Base-by-base conservation (phyloP, 768 basidiomycete genomes). In the Termitomyces sp. region DNA sequence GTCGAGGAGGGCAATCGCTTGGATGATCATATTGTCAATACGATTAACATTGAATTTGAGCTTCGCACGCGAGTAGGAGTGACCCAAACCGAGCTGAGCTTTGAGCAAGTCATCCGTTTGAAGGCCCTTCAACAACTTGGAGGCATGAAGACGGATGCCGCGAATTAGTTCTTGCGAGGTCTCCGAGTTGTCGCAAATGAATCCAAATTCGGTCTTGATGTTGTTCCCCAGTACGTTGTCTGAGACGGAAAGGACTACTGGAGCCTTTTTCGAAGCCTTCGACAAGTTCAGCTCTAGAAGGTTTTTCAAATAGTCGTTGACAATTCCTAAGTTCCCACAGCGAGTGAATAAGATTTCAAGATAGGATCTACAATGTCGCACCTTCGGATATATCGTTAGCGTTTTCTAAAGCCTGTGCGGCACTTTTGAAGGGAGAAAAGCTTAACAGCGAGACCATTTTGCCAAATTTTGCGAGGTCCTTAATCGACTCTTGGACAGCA, bases 11-110 rank as follows among this genome's bases (percentile, higher is more conserved):
- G 96, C 92, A 72, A 98, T 98, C 62, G 96, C 96, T 77, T 98
- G 96, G 68, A 98, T 98, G 77, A 98, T 98, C 96, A 98, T 98
- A 82, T 98, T 97, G 78, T 97, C 95, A 60, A 92, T 86, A 56
- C 93, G 84, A 81, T 96, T 96, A 58, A 95, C 93, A 76, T 95
- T 96, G 84, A 94, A 98, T 78, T 98, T 98, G 64, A 98, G 89
- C 74, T 98, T 98, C 45, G 96, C 91, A 65, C 96, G 89, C 29
- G 95, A 97, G 79, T 96, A 98, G 4, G 95, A 94, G 82, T 98
- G 96, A 34, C 96, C 96, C 53, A 98, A 83, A 70, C 96, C 96
- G 66, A 98, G 91, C 70, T 98, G 96, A 17, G 96, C 93, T 70
- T 96, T 92, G 62, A 81, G 85, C 66, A 97, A 82, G 82, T 98